Percentiles rank a stretch among this genome's conserved stretches.
Evolutionary conservation across 140 eudicot species (phyloP).

Genomic region (Erigeron philadelphicus): DNA sequence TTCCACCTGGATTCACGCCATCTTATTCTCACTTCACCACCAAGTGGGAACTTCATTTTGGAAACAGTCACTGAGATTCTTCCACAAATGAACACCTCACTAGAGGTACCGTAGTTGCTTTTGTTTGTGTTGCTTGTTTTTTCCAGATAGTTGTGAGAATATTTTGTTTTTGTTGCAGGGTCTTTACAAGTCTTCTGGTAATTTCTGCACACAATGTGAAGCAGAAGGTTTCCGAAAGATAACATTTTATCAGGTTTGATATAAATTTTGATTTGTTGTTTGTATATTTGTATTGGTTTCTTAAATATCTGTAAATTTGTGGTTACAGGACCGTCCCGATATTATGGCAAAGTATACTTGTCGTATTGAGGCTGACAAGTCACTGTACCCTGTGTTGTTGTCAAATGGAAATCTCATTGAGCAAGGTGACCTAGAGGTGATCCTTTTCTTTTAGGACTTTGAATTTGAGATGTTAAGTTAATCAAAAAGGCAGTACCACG

Average conservation of each 20-base stretch:
- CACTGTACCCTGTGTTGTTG: conserved; percentile 72
- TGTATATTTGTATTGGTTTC: background rate
- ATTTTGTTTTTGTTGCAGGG: conserved; percentile 51
- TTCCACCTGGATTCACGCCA: conserved; percentile 58
- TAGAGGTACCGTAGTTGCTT: conserved; percentile 46
- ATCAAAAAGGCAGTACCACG: background rate
- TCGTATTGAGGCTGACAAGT: conserved; percentile 90
- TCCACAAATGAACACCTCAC: conserved; percentile 85
- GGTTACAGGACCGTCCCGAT: conserved; percentile 88
- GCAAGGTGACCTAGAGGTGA: conserved; percentile 87
- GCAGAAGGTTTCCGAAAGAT: conserved; percentile 97
- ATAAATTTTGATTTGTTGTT: background rate
- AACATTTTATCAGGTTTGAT: conserved; percentile 76
- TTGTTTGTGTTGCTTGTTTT: background rate
- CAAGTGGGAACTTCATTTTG: conserved; percentile 61
- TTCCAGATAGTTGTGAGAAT: background rate
- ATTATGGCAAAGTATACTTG: conserved; percentile 92
- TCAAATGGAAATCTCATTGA: conserved; percentile 88
- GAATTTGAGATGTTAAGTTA: background rate
- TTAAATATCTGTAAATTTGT: background rate
- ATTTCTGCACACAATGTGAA: conserved; percentile 97
- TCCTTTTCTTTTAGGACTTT: background rate
- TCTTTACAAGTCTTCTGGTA: conserved; percentile 88
- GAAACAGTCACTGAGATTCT: conserved; percentile 72
- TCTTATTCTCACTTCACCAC: conserved; percentile 59